Conservation (phyloP, 129 eudicot species). For the Cynara cardunculus region DNA sequence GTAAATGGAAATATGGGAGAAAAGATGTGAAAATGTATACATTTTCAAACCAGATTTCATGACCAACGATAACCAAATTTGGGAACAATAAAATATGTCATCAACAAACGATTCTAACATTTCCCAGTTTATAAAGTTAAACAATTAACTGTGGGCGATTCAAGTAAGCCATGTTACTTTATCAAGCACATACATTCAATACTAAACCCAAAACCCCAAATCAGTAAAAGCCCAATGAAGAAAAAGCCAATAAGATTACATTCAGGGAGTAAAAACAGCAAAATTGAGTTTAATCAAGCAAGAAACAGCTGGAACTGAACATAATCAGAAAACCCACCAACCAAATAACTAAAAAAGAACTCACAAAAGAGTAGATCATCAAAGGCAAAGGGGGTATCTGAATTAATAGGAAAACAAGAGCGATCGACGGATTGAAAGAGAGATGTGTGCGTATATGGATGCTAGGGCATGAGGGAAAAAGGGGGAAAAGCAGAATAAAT, state of each 20-base stretch:
- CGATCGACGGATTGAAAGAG: background rate
- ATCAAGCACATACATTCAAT: conserved; percentile 18
- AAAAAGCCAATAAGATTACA: background rate
- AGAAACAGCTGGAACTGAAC: conserved; percentile 12
- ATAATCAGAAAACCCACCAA: conserved; percentile 1
- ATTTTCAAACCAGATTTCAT: conserved; percentile 6
- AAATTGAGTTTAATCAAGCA: conserved; percentile 15
- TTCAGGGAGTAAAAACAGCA: background rate
- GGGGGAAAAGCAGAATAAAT: background rate
- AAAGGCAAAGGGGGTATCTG: background rate
- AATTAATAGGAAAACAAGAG: background rate
- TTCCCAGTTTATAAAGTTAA: background rate
- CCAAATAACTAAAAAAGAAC: background rate
- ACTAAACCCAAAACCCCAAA: conserved; percentile 29
- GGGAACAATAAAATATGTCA: background rate
- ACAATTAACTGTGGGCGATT: background rate
- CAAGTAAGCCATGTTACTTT: background rate
- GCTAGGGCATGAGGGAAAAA: conserved; percentile 12
- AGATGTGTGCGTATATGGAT: background rate
- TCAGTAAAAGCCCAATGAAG: background rate
- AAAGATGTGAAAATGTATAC: background rate
- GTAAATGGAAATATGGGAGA: background rate
- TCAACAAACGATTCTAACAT: background rate
- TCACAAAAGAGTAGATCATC: conserved; percentile 27
- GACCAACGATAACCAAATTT: background rate